Conservation (phyloP, 495 filamentous ascomycete species). For the Penicillium flavigenum region DNA sequence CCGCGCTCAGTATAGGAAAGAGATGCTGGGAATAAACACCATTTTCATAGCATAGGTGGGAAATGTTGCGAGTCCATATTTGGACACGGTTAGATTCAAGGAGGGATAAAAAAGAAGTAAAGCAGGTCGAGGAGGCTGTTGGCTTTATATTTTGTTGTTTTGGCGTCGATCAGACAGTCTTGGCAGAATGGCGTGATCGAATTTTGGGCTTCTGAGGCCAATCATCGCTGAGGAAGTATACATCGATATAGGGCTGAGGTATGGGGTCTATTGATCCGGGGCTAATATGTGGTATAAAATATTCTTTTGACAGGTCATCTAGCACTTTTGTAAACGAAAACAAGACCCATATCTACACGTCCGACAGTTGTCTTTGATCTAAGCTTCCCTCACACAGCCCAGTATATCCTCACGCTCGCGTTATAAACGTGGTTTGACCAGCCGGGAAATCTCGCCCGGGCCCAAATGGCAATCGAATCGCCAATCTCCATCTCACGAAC, state of each 20-base stretch:
- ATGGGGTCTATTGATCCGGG: neutral
- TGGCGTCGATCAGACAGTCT: conserved; percentile 28
- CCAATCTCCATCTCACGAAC: conserved; percentile 59
- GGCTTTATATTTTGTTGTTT: conserved; percentile 33
- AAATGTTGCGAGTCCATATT: neutral
- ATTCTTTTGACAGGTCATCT: neutral
- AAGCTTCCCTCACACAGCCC: conserved; percentile 50
- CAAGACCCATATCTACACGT: neutral
- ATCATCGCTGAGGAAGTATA: conserved; percentile 7
- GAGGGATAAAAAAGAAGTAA: conserved; percentile 15
- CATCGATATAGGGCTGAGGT: neutral
- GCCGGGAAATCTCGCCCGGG: conserved; percentile 57
- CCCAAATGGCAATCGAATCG: conserved; percentile 67
- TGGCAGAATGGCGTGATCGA: conserved; percentile 47
- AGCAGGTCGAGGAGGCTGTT: conserved; percentile 19
- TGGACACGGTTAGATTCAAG: neutral
- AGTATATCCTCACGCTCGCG: conserved; percentile 61
- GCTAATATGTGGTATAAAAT: neutral
- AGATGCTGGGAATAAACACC: neutral
- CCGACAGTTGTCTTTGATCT: neutral
- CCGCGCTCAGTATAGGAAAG: neutral
- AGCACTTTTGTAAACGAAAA: neutral
- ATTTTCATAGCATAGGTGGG: neutral
- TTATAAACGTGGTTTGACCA: conserved; percentile 61
- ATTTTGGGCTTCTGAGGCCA: conserved; percentile 10